These are phyloP conservation scores for Xylaria sp. DNA, from an alignment of 2,329 filamentous ascomycete genomes.

Conservation along the genomic window DNA sequence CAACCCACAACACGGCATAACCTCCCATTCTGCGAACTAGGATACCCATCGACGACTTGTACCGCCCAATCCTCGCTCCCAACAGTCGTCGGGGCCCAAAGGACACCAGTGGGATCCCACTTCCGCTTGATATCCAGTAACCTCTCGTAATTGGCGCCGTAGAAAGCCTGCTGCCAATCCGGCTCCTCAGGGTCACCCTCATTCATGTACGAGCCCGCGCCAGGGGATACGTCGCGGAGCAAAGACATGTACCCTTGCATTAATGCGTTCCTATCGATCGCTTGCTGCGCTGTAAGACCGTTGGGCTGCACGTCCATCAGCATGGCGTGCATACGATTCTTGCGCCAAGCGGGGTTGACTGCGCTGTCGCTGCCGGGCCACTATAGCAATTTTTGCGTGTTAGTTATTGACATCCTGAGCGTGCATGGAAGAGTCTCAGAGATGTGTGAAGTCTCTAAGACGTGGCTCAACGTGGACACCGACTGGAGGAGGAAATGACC, in stretches of 20 bases:
- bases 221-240: slow-evolving; percentile 53
- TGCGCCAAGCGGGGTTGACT: slow-evolving; percentile 58
- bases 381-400: neutral
- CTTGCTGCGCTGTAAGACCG: slow-evolving; percentile 42
- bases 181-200: slow-evolving; percentile 64
- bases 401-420: neutral
- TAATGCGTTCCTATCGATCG: slow-evolving; percentile 41
- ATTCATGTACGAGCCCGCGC: slow-evolving; percentile 61
- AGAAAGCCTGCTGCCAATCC: slow-evolving; percentile 60
- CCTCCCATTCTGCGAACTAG: slow-evolving; percentile 44
- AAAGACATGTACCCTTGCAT: slow-evolving; percentile 44
- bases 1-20: slow-evolving; percentile 37
- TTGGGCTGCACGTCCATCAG: slow-evolving; percentile 46
- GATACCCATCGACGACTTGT: slow-evolving; percentile 39
- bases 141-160: slow-evolving; percentile 57
- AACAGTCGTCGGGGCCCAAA: slow-evolving; percentile 61
- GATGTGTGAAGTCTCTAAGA: neutral
- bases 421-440: neutral
- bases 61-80: slow-evolving; percentile 64
- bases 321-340: slow-evolving; percentile 52
- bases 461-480: neutral
- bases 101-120: slow-evolving; percentile 60
- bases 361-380: slow-evolving; percentile 50
- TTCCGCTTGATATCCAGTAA: slow-evolving; percentile 60
- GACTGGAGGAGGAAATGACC: neutral